Base-by-base conservation (phyloP, 768 basidiomycete genomes). In the Daedaleopsis nitida region DNA sequence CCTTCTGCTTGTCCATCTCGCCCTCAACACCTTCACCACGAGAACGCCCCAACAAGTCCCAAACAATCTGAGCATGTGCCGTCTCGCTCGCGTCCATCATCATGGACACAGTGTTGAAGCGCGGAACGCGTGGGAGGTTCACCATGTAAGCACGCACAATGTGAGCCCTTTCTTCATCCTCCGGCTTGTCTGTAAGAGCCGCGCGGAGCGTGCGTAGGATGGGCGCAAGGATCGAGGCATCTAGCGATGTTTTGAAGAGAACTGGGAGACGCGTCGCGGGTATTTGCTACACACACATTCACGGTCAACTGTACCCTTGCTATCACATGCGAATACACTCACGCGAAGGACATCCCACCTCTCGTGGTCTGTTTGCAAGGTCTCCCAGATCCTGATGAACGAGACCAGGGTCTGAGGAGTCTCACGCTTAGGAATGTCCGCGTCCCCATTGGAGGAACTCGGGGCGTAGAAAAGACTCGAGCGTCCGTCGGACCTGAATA, bases 231-330 rank as follows among this genome's bases (percentile, higher is more conserved):
- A 89, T 67, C 1, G 78, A 67, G 0, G 92, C 83, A 47, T 93
- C 92, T 35, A 94, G 78, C 0, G 89, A 89, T 0, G 78, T 83
- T 66, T 87, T 81, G 74, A 89, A 91, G 42, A 94, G 72, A 1
- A 77, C 65, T 0, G 90, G 88, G 27, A 93, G 71, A 17, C 76
- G 74, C 9, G 76, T 50, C 0, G 91, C 84, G 0, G 82, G 74
- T 47, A 92, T 78, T 37, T 76, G 78, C 87, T 92, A 58, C 35
- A 65, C 35, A 65, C 6, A 23, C 14, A 21, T 35, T 21, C n/a
- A 43, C 4, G n/a, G 52, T 48, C 38, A 49, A 32, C 47, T 2
- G 3, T 13, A 8, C 13, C 13, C 21, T 21, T 42, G 17, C 39
- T 21, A 49, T 32, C 47, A 49, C 47, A 49, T 49, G 47, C 10